Evolutionary conservation across 768 basidiomycete species (phyloP).

Genomic region (Suillus variegatus): DNA sequence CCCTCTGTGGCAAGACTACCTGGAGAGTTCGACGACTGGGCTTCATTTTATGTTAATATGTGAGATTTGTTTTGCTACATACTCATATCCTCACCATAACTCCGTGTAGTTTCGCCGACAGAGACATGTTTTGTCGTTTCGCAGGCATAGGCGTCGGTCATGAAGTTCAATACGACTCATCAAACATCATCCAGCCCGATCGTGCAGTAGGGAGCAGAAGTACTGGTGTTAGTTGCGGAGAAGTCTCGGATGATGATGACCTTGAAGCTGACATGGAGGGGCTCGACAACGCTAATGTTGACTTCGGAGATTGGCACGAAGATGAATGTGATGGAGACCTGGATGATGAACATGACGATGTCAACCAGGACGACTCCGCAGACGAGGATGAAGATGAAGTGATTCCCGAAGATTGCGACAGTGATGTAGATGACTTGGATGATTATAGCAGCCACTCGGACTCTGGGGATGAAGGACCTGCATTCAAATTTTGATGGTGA

Average conservation of each 20-base stretch:
- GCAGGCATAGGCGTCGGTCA: conserved; percentile 11
- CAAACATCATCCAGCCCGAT: not conserved
- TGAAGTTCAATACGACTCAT: not conserved
- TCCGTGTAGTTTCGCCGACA: conserved; percentile 5
- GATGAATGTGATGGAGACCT: not conserved
- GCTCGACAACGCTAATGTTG: not conserved
- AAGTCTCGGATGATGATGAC: not conserved
- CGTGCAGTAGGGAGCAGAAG: not conserved
- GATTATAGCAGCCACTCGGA: not conserved
- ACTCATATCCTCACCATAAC: not conserved
- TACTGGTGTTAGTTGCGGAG: not conserved
- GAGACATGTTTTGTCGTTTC: conserved; percentile 12
- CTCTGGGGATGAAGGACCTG: not conserved
- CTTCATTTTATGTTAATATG: not conserved
- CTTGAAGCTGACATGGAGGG: not conserved
- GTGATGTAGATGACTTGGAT: not conserved
- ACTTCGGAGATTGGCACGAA: not conserved
- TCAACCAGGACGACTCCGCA: not conserved
- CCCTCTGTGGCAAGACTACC: not conserved
- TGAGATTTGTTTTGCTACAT: not conserved
- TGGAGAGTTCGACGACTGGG: not conserved
- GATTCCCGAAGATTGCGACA: not conserved
- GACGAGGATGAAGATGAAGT: not conserved
- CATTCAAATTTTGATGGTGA: not conserved
- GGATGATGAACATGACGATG: not conserved